These are phyloP conservation scores for Calophaca sinica DNA, from an alignment of 306 rosid species.

Conservation along the genomic window DNA sequence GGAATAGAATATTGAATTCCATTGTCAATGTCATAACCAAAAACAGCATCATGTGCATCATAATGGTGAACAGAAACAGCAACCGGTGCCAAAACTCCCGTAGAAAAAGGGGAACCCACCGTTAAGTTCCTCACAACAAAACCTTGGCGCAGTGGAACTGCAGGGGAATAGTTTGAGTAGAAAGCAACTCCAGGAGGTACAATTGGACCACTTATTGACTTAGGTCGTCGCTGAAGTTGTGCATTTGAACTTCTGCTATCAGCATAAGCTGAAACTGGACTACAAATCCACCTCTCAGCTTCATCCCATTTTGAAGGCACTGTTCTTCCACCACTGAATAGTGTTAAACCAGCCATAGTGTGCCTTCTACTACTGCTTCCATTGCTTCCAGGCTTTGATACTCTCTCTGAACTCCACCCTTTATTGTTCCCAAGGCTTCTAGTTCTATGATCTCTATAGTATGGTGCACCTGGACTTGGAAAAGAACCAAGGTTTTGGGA, in stretches of 20 bases:
- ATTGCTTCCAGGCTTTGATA: slow-evolving; percentile 49
- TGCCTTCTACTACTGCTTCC: slow-evolving; percentile 53
- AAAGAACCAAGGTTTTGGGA: slow-evolving; percentile 55
- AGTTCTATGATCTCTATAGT: slow-evolving; percentile 50
- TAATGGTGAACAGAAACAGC: slow-evolving; percentile 59
- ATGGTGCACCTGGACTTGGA: slow-evolving; percentile 60
- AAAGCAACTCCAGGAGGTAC: slow-evolving; percentile 57
- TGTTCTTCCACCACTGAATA: slow-evolving; percentile 72
- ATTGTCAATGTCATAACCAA: slow-evolving; percentile 47
- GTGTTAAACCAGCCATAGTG: slow-evolving; percentile 54
- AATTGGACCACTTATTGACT: slow-evolving; percentile 90
- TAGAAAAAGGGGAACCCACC: slow-evolving; percentile 69
- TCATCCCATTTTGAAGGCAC: slow-evolving; percentile 95
- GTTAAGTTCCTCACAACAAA: slow-evolving; percentile 54
- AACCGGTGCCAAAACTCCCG: slow-evolving; percentile 74
- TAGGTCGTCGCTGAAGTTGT: slow-evolving; percentile 64
- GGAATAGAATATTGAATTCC: slow-evolving; percentile 49
- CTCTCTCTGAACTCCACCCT: slow-evolving; percentile 86
- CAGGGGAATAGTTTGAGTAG: slow-evolving; percentile 59
- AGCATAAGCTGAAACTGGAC: slow-evolving; percentile 63
- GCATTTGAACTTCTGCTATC: slow-evolving; percentile 46
- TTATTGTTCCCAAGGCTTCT: slow-evolving; percentile 51
- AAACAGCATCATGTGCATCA: slow-evolving; percentile 31
- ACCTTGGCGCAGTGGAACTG: slow-evolving; percentile 50
- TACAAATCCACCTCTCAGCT: slow-evolving; percentile 95